A percentile compares a stretch with the other conserved stretches of the same genome.
Conservation (phyloP, 352 stramenopile species). For the Phytopythium cucurbitacearum region DNA sequence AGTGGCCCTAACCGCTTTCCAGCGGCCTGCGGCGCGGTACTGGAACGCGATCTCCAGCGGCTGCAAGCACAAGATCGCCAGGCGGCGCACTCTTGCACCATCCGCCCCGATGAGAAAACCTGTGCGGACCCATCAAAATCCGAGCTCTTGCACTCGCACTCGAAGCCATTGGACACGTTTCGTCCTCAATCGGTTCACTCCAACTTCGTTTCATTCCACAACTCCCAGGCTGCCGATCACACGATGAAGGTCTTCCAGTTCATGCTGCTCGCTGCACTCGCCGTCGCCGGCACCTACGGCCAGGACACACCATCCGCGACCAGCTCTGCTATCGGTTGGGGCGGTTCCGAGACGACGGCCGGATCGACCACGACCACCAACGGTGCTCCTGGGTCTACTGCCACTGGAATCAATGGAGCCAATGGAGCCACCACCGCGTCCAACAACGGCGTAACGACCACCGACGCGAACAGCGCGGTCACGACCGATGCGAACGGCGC, state of each 20-base stretch:
- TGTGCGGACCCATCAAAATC: too few relatives aligned
- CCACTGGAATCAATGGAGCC: background rate
- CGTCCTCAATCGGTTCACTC: too few relatives aligned
- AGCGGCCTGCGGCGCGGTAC: too few relatives aligned
- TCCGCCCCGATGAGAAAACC: too few relatives aligned
- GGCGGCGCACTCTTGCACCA: too few relatives aligned
- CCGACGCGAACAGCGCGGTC: background rate
- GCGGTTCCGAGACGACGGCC: slow-evolving; percentile 4
- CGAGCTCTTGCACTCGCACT: too few relatives aligned
- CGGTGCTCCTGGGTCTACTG: background rate
- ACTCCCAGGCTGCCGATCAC: slow-evolving; percentile 2
- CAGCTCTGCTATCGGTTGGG: background rate
- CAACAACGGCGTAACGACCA: background rate
- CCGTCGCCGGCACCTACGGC: slow-evolving; percentile 16
- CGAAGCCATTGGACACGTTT: too few relatives aligned
- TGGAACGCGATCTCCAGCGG: too few relatives aligned
- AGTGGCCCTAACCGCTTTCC: too few relatives aligned
- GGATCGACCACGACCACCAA: slow-evolving; percentile 4
- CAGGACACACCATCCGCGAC: slow-evolving; percentile 9
- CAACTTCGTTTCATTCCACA: background rate
- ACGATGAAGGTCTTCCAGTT: slow-evolving; percentile 30
- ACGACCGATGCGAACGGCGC: too few relatives aligned
- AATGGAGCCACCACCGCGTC: background rate
- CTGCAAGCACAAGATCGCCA: too few relatives aligned
- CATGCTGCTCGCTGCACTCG: slow-evolving; percentile 20